A percentile compares a stretch with the other conserved stretches of the same genome.
These are phyloP conservation scores for Spergularia bocconei DNA, from an alignment of 148 eudicot species.

Conservation along the genomic window DNA sequence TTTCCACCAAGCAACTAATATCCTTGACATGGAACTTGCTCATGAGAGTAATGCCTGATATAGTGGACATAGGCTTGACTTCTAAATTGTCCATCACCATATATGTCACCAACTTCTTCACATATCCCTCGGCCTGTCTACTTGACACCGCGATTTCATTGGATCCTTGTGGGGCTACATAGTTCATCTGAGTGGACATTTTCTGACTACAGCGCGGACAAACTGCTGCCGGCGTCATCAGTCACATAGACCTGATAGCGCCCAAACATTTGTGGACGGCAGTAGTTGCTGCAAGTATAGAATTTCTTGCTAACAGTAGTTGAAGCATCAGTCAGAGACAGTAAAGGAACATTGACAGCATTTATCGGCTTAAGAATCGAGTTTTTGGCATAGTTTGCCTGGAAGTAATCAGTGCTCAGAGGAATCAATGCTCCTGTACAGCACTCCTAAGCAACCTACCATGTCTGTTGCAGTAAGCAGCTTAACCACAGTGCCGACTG, in stretches of 20 bases:
- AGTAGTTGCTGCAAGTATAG: background rate
- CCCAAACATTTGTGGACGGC: background rate
- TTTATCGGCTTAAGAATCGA: background rate
- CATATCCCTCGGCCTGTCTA: slow-evolving; percentile 13
- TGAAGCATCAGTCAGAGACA: background rate
- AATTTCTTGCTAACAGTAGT: background rate
- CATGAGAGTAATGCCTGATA: slow-evolving; percentile 17
- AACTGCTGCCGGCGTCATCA: background rate
- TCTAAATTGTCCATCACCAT: slow-evolving; percentile 32
- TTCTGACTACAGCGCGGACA: background rate
- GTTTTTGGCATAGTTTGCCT: background rate
- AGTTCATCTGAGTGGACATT: background rate
- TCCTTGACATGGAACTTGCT: slow-evolving; percentile 18
- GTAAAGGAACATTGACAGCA: slow-evolving; percentile 6
- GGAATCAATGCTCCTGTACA: slow-evolving; percentile 24
- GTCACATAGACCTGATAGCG: background rate
- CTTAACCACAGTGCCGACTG: slow-evolving; percentile 8
- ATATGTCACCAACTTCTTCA: slow-evolving; percentile 28
- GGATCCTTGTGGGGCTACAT: background rate
- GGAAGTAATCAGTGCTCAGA: slow-evolving; percentile 11
- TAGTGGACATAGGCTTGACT: slow-evolving; percentile 28
- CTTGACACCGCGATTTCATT: background rate
- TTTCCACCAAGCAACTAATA: slow-evolving; percentile 14
- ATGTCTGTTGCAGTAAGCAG: background rate
- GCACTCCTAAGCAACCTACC: slow-evolving; percentile 22